Evolutionary conservation across 768 basidiomycete genomes (phyloP), one percentile per base, ranked within the genome.

Genomic region (Ramaria rubella): DNA sequence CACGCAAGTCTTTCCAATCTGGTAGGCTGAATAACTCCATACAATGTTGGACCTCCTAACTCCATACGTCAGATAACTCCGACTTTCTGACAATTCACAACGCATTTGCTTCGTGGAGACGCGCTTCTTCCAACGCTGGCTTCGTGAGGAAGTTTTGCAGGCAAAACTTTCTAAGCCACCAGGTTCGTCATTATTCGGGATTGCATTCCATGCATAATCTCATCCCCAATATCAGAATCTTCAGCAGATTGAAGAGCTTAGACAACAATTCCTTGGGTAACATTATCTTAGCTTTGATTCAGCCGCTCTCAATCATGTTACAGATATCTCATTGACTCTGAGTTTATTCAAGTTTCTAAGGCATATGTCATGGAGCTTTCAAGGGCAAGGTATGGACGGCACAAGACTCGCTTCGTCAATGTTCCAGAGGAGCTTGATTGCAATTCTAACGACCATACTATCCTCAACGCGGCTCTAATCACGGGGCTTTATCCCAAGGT

Each of bases 31-130:
- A 7, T 31, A 17, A 19, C 23, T 36, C 15, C 29, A 46, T 34
- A 49, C 49, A n/a, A 31, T 30, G 19, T 29, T 49, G 5, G 24
- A 36, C 45, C 14, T 26, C 17, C 53, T 54, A 59, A 38, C 3
- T 40, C 57, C 30, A 36, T 51, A 30, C 45, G 21, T 23, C 61
- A 94, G 94, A 92, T 58, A 90, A 94, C 68, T 94, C 90, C 6
- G 95, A 99, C 67, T 99, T 99, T 68, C 65, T 97, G 61, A 96
- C 94, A 0, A 80, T 94, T 44, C 92, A 94, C 67, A 87, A 91
- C 59, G 94, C 88, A 0, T 98, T 94, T 70, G 71, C 82, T 5
- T 86, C 83, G 59, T 98, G 94, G 94, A 77, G 94, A 27, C 77
- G 80, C 58, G 87, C 85, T 31, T 87, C 79, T 26, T 75, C 79